A percentile compares a stretch with the other conserved stretches of the same genome.
Conservation (phyloP, 2,329 filamentous ascomycete genomes). For the Sporothrix curviconia region DNA sequence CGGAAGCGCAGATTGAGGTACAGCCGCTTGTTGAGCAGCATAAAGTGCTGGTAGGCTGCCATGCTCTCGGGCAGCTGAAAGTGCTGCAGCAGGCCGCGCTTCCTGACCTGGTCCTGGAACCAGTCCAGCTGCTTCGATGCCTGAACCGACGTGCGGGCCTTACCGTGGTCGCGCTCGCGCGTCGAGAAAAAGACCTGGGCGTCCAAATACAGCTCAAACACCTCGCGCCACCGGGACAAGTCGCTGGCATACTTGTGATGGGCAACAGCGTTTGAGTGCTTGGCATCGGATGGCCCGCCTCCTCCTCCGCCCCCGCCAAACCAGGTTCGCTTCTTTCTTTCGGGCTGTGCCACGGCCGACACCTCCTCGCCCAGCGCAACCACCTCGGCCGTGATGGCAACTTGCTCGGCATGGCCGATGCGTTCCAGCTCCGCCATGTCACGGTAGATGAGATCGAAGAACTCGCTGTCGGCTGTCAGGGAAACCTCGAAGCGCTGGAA, state of each 20-base stretch:
- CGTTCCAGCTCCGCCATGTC: slow-evolving; percentile 64
- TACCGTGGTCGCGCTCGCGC: slow-evolving; percentile 61
- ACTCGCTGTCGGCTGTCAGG: slow-evolving; percentile 68
- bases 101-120: slow-evolving; percentile 63
- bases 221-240: slow-evolving; percentile 67
- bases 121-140: slow-evolving; percentile 62
- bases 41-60: slow-evolving; percentile 59
- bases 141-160: slow-evolving; percentile 53
- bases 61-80: slow-evolving; percentile 63
- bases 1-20: slow-evolving; percentile 77
- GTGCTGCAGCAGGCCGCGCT: slow-evolving; percentile 49
- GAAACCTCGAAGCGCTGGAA: slow-evolving; percentile 60
- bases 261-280: slow-evolving; percentile 41
- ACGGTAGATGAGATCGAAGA: slow-evolving; percentile 68
- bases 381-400: slow-evolving; percentile 57
- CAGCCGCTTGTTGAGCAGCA: slow-evolving; percentile 67
- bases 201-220: slow-evolving; percentile 77
- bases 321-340: slow-evolving; percentile 22
- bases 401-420: slow-evolving; percentile 61
- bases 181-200: slow-evolving; percentile 77
- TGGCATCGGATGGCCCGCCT: too few relatives aligned
- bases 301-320: slow-evolving; percentile 58
- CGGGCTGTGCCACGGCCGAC: slow-evolving; percentile 55
- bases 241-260: slow-evolving; percentile 42
- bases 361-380: slow-evolving; percentile 58